Evolutionary conservation across 257 asterid genomes (phyloP), one percentile per base, ranked within the genome.

Genomic region (Gardenia jasminoides): DNA sequence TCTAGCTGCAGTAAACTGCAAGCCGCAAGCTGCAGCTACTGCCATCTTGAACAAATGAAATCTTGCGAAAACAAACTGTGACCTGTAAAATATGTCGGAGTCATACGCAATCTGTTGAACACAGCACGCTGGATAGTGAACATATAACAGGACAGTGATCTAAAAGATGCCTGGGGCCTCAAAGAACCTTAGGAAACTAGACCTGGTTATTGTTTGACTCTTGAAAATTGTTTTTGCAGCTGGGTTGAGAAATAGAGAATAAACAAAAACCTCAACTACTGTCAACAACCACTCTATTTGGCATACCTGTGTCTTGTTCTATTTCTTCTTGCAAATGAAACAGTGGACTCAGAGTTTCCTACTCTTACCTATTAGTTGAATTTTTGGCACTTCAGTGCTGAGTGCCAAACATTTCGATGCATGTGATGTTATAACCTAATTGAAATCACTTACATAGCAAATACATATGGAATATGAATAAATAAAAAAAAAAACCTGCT

Each of bases 21-120:
- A 81, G 87, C 90, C 80, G 72, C 96, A 88, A 82, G 89, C 88
- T 52, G 92, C 94, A 80, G 82, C 64, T 78, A 85, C 85, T 59
- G 98, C 97, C 98, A 93, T 93, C 80, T 83, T 59, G 79, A 72
- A 78, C 56, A 50, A 48, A 62, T 28, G 31, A 15, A 79, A 73
- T 71, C 75, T 67, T 79, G 74, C 71, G 48, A 78, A 48, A 64
- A 65, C 52, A 65, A 75, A 69, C 20, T 9, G 71, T 44, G 79
- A 83, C 83, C 88, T 84, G 79, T 68, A 72, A 64, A 82, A 81
- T 26, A 66, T 62, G 68, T 31, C 41, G 6, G 26, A 50, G 30
- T 67, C 67, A 75, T 46, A 10, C 33, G 28, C 1, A 33, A 12
- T 48, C 76, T 7, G 20, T 4, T 31, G n/a, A 36, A 41, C 16